Percentiles rank a stretch among this genome's conserved stretches.
Evolutionary conservation across 2,329 filamentous ascomycete genomes (phyloP).

Genomic region (Uncinocarpus reesii): DNA sequence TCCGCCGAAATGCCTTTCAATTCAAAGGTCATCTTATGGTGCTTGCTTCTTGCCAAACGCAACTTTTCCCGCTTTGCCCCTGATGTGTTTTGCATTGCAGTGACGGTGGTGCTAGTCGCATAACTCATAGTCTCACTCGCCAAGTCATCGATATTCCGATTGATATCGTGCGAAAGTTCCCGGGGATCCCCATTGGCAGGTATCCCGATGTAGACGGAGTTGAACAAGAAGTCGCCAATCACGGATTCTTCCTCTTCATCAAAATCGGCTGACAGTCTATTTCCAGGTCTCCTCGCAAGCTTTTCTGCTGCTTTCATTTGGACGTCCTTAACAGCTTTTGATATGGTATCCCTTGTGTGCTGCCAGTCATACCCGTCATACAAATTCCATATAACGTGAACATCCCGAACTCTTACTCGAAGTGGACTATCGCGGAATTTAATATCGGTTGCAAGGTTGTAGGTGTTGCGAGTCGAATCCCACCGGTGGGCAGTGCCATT

Average conservation of each 20-base stretch:
- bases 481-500: constrained; percentile 64
- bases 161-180: constrained; percentile 73
- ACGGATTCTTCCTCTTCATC: constrained; percentile 66
- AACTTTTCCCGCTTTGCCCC: constrained; percentile 48
- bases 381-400: constrained; percentile 93
- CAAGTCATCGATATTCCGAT: constrained; percentile 75
- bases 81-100: constrained; percentile 27
- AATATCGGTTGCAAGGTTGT: constrained; percentile 53
- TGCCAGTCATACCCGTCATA: constrained; percentile 98
- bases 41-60: constrained; percentile 70
- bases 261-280: constrained; percentile 49
- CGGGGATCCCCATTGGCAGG: constrained; percentile 74
- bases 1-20: constrained; percentile 75
- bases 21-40: constrained; percentile 94
- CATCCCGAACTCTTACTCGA: constrained; percentile 67
- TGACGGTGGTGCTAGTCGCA: constrained; percentile 55
- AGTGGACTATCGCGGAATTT: constrained; percentile 60
- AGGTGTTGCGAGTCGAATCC: constrained; percentile 67
- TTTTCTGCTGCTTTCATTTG: constrained; percentile 73
- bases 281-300: constrained; percentile 48
- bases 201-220: constrained; percentile 95
- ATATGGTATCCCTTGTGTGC: constrained; percentile 72
- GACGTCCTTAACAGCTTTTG: constrained; percentile 77
- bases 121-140: constrained; percentile 83
- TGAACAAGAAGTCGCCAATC: constrained; percentile 93